Evolutionary conservation across 345 rosid species (phyloP).

Genomic region (Citrus australasica): DNA sequence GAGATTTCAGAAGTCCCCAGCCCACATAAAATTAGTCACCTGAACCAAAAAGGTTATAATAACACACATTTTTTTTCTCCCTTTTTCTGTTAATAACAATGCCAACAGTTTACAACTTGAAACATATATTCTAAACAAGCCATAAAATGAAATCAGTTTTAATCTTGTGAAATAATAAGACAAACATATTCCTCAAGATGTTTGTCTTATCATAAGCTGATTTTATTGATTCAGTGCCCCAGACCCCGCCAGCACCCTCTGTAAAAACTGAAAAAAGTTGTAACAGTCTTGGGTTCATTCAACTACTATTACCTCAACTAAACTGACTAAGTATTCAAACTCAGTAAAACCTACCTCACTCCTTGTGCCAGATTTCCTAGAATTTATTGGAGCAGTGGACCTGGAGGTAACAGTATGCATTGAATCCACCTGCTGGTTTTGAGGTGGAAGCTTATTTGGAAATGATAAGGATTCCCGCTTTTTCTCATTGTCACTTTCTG

Average conservation of each 20-base stretch:
- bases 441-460: constrained; percentile 30
- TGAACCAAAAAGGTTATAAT: background rate
- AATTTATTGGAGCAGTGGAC: constrained; percentile 23
- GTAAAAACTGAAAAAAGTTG: background rate
- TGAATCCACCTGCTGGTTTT: constrained; percentile 39
- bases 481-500: constrained; percentile 33
- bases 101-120: background rate
- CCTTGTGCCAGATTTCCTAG: constrained; percentile 58
- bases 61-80: background rate
- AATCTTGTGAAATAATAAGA: background rate
- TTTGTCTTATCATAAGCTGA: background rate
- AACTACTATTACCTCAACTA: background rate
- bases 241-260: background rate
- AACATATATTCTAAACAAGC: background rate
- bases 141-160: background rate
- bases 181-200: background rate
- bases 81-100: background rate
- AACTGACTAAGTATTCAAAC: background rate
- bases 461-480: constrained; percentile 27
- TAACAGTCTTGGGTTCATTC: background rate
- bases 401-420: constrained; percentile 28
- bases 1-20: background rate
- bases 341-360: constrained; percentile 58
- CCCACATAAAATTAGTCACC: background rate
- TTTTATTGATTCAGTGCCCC: background rate